Base-by-base conservation (phyloP, 1,284 basidiomycete genomes). In the Microbotryum violaceum region DNA sequence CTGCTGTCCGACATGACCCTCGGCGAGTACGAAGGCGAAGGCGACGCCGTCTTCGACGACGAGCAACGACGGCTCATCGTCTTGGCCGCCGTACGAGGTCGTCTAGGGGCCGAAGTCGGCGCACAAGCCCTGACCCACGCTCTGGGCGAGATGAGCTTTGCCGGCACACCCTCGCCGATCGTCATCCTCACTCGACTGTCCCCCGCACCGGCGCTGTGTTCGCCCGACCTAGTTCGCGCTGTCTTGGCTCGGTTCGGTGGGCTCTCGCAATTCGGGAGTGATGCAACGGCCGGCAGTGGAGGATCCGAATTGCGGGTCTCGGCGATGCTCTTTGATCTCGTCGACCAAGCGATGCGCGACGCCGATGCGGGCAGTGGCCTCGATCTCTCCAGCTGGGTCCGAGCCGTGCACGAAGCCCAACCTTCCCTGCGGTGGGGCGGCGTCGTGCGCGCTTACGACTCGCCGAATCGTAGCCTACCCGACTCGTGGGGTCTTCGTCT, bases 401-500 rank as follows among this genome's bases (percentile, higher is more conserved):
- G 62, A 8, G 64, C 60, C 12, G 56, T 70, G 25, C 62, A 65
- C 54, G 68, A 64, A 29, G n/a, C 57, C 14, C 65, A 67, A 44
- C 68, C 68, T 6, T 31, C 64, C 3, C 45, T 69, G 48, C 31
- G 67, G 63, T 94, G 90, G 88, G 81, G 88, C 21, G 82, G 80
- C 58, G 83, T 89, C 60, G 85, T 91, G 70, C 82, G 83, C 66
- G 82, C 84, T 2, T 90, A 89, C 70, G 89, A 91, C 77, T 81
- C 83, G 75, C 79, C 83, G 18, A 86, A 89, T 73, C 82, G 88
- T 50, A 82, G 82, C 65, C 85, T 86, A 6, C 87, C 90, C 20
- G 88, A 90, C 74, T 89, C 87, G 1, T 84, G 86, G 33, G 90
- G 87, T 0, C 74, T 91, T 64, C 58, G 90, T 88, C 74, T 79